Evolutionary conservation across 306 rosid genomes (phyloP).

Genomic region (Prinsepia uniflora): DNA sequence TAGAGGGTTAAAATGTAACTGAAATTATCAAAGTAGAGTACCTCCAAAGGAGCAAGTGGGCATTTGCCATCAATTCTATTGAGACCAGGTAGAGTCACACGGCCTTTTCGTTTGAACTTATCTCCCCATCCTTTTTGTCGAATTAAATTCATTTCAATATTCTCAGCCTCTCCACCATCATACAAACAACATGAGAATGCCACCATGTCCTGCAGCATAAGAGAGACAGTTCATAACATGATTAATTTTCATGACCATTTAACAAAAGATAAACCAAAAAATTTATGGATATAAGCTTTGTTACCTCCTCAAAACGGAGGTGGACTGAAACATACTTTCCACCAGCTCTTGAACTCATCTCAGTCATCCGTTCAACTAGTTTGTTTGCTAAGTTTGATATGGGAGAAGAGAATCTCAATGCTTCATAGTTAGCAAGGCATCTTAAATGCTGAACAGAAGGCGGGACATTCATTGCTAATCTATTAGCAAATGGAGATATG

Average conservation of each 20-base stretch:
- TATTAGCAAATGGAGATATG: slow-evolving; percentile 87
- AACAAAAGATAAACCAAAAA: slow-evolving; percentile 3
- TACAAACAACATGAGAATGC: slow-evolving; percentile 95
- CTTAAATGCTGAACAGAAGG: slow-evolving; percentile 80
- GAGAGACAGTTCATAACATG: slow-evolving; percentile 7
- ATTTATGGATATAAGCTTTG: slow-evolving; percentile 21
- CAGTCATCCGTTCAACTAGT: slow-evolving; percentile 62
- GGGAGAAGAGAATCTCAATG: slow-evolving; percentile 74
- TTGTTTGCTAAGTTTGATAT: slow-evolving; percentile 63
- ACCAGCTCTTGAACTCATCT: slow-evolving; percentile 64
- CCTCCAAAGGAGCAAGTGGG: slow-evolving; percentile 94
- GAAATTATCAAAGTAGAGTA: slow-evolving; percentile 24
- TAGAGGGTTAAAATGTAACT: slow-evolving; percentile 15
- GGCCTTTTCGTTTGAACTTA: slow-evolving; percentile 76
- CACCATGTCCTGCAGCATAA: slow-evolving; percentile 75
- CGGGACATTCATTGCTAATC: slow-evolving; percentile 91
- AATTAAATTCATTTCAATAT: slow-evolving; percentile 65
- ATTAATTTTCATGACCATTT: slow-evolving; percentile 1
- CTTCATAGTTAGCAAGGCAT: slow-evolving; percentile 87
- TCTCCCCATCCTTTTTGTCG: slow-evolving; percentile 86
- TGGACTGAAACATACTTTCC: slow-evolving; percentile 83
- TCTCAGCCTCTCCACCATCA: slow-evolving; percentile 81
- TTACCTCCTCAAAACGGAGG: slow-evolving; percentile 98
- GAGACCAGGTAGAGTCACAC: slow-evolving; percentile 52
- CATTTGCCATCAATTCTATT: slow-evolving; percentile 88